Evolutionary conservation across 2,329 filamentous ascomycete genomes (phyloP).

Genomic region (Xylariaceae sp.): DNA sequence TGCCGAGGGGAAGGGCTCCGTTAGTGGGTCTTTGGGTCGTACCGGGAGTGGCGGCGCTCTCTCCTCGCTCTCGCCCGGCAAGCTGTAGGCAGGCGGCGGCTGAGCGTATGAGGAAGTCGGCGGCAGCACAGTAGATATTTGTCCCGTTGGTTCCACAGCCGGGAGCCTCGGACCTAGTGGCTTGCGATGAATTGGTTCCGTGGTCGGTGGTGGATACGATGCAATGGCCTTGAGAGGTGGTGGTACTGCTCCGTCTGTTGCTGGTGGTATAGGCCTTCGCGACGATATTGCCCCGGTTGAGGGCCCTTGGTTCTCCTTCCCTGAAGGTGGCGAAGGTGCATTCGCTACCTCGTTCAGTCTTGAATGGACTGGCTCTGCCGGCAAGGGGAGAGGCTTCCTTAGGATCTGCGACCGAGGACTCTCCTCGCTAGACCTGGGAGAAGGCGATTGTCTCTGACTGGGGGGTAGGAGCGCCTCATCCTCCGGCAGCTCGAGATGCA

Average conservation of each 20-base stretch:
- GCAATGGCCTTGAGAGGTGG: background rate
- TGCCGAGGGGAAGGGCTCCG: background rate
- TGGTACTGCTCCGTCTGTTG: background rate
- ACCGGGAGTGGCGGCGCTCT: conserved; percentile 11
- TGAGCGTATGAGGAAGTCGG: conserved; percentile 10
- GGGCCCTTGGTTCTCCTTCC: conserved; percentile 20
- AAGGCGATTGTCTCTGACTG: conserved; percentile 25
- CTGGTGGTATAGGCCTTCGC: conserved; percentile 11
- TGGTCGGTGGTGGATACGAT: conserved; percentile 1
- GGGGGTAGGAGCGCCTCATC: conserved; percentile 39
- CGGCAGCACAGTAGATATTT: background rate
- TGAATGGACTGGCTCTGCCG: conserved; percentile 13
- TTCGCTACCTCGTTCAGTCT: conserved; percentile 4
- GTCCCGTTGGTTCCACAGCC: conserved; percentile 6
- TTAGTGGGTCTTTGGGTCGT: conserved; percentile 9
- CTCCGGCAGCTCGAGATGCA: conserved; percentile 69
- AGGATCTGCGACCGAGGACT: conserved; percentile 39
- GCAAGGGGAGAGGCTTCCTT: conserved; percentile 44
- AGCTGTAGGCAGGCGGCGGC: conserved; percentile 7
- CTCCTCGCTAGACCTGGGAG: conserved; percentile 41
- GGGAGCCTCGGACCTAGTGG: conserved; percentile 16
- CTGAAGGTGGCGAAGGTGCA: conserved; percentile 8
- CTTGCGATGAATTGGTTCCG: conserved; percentile 11
- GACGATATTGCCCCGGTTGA: background rate
- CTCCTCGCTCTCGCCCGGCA: conserved; percentile 6